Base-by-base conservation (phyloP, 2,329 filamentous ascomycete species). In the Huntiella savannae region DNA sequence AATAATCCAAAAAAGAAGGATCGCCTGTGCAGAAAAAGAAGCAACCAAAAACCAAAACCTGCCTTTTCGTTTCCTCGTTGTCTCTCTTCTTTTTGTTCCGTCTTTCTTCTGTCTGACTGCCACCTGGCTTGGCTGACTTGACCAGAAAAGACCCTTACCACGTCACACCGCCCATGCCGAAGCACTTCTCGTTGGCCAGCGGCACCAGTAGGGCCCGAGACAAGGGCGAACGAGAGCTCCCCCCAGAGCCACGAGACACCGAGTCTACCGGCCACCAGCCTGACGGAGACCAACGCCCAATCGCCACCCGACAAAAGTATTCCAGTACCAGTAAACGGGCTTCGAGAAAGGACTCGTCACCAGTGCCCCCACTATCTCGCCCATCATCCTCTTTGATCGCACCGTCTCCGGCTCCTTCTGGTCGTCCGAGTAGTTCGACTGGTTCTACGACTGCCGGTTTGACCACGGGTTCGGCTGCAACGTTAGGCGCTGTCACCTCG, bases 231-330 rank as follows among this genome's bases (percentile, higher is more conserved):
- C 28, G 28, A 32, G 45, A 46, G 13, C 28, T 11, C 34, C 16
- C 13, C 22, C 16, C 40, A 5, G 38, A 17, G 35, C 38, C 32
- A 16, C 36, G 19, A 46, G 44, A 46, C 44, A 40, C n/a, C 22
- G 22, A 46, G 17, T 35, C 19, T 17, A 45, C 12, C 19, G 28
- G 10, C 22, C 19, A 8, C 12, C 19, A 33, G 10, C 11, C n/a
- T 7, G 40, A 41, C 13, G 33, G 40, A 13, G 40, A 41, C 28
- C 33, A 33, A 17, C 16, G 40, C 12, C 17, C 17, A 38, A 35
- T 38, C 43, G 38, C 37, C 11, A 33, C 22, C 6, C n/a, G 44
- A 40, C 44, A 36, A 19, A 39, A 39, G 40, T 43, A 43, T 19
- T 43, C 40, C 12, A 15, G 16, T 3, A 43, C 13, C 16, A 32